A percentile compares a stretch with the other conserved stretches of the same genome.
Evolutionary conservation across 2,329 filamentous ascomycete species (phyloP).

Genomic region (Cercospora berteroae): DNA sequence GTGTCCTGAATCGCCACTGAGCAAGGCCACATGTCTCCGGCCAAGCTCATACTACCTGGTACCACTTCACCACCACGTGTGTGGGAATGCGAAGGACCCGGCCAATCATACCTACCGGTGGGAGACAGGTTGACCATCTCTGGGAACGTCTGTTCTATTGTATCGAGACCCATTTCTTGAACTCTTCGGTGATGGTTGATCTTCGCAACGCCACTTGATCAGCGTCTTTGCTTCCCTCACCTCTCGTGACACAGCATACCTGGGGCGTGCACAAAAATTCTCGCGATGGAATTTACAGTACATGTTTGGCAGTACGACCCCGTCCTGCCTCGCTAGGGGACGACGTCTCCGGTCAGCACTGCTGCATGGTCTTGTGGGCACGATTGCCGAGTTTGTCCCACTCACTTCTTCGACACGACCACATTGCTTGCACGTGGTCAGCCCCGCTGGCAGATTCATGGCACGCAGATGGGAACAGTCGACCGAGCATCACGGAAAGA

Average conservation of each 20-base stretch:
- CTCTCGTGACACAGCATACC: not conserved
- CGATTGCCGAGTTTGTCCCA: not conserved
- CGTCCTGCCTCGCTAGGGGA: not conserved
- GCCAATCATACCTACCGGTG: not conserved
- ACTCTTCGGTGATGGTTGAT: not conserved
- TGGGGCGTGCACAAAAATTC: constrained; percentile 3
- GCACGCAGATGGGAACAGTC: not conserved
- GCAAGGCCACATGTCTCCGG: not conserved
- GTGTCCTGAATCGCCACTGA: not conserved
- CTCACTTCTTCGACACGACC: constrained; percentile 6
- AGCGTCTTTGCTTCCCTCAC: not conserved
- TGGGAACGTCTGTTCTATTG: not conserved
- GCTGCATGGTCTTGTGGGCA: not conserved
- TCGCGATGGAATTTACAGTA: not conserved
- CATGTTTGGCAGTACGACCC: constrained; percentile 5
- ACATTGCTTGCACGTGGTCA: constrained; percentile 1
- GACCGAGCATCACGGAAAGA: not conserved
- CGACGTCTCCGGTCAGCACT: not conserved
- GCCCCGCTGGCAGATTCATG: constrained; percentile 6
- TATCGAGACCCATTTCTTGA: not conserved
- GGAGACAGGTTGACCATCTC: not conserved
- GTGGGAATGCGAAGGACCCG: not conserved
- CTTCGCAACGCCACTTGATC: not conserved
- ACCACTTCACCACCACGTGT: not conserved
- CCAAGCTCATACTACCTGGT: not conserved